These are phyloP conservation scores for Camellia granthamiana DNA, from an alignment of 148 eudicot genomes.

Conservation along the genomic window DNA sequence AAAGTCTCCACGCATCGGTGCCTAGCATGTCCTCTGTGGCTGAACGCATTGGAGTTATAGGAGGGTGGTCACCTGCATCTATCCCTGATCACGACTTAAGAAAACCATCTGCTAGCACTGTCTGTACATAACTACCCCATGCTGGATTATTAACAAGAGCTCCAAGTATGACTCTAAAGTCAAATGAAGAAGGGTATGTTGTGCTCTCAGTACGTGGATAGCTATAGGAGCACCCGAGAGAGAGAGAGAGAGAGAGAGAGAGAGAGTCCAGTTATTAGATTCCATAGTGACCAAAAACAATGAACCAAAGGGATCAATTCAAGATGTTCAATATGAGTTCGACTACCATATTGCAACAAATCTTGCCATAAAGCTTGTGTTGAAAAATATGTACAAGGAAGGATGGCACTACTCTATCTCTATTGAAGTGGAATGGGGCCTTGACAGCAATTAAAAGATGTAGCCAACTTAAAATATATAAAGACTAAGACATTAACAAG, in stretches of 20 bases:
- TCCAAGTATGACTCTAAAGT: slow-evolving; percentile 70
- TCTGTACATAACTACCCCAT: slow-evolving; percentile 63
- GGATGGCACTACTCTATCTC: too few species aligned
- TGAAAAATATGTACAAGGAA: not conserved
- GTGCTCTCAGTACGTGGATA: slow-evolving; percentile 98
- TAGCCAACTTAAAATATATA: not conserved
- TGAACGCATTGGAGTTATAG: slow-evolving; percentile 87
- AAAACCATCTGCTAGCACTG: slow-evolving; percentile 57
- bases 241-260: not conserved
- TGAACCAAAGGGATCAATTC: not conserved
- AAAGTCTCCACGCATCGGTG: slow-evolving; percentile 81
- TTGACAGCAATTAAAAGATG: not conserved
- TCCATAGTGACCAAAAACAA: not conserved
- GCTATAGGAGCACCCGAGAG: too few species aligned
- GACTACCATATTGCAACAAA: not conserved
- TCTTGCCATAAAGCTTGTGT: not conserved
- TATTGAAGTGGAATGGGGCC: too few species aligned
- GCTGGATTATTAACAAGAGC: slow-evolving; percentile 48
- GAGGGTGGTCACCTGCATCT: slow-evolving; percentile 96
- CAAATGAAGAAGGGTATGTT: slow-evolving; percentile 91
- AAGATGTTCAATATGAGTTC: not conserved
- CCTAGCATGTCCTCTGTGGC: slow-evolving; percentile 85
- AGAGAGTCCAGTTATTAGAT: not conserved
- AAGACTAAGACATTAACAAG: not conserved
- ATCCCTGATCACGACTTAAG: slow-evolving; percentile 73